These are phyloP conservation scores for Rhizopogon roseolus DNA, from an alignment of 768 basidiomycete species.

Conservation along the genomic window DNA sequence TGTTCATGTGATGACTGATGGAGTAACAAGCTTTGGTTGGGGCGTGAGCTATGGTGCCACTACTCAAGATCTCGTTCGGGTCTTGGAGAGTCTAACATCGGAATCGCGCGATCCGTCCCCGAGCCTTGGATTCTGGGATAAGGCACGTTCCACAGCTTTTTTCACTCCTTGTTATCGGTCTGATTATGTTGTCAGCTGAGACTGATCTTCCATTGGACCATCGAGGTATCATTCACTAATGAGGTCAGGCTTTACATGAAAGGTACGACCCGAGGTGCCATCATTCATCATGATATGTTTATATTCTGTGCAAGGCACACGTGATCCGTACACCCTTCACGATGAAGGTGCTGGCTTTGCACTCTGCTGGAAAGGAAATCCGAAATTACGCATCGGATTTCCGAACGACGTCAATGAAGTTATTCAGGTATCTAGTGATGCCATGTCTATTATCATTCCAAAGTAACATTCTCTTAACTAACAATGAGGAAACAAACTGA, in stretches of 20 bases:
- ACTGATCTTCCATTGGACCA: conserved; percentile 80
- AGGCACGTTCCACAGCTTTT: conserved; percentile 38
- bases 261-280: conserved; percentile 39
- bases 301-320: conserved; percentile 50
- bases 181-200: conserved; percentile 45
- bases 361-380: conserved; percentile 75
- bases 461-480: conserved; percentile 40
- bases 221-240: conserved; percentile 58
- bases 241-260: conserved; percentile 83
- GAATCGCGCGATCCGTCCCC: conserved; percentile 79
- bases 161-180: neutral
- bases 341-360: conserved; percentile 84
- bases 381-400: conserved; percentile 65
- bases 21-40: conserved; percentile 79
- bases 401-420: conserved; percentile 71
- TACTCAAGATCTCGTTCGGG: conserved; percentile 80
- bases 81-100: conserved; percentile 77
- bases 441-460: conserved; percentile 81
- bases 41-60: conserved; percentile 83
- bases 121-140: conserved; percentile 92
- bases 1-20: conserved; percentile 60
- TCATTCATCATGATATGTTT: neutral
- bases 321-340: conserved; percentile 70
- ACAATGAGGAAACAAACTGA: neutral
- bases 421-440: conserved; percentile 76